Percentiles rank a stretch among this genome's conserved stretches.
Evolutionary conservation across 108 stramenopile species (phyloP).

Genomic region (Asterionellopsis glacialis): DNA sequence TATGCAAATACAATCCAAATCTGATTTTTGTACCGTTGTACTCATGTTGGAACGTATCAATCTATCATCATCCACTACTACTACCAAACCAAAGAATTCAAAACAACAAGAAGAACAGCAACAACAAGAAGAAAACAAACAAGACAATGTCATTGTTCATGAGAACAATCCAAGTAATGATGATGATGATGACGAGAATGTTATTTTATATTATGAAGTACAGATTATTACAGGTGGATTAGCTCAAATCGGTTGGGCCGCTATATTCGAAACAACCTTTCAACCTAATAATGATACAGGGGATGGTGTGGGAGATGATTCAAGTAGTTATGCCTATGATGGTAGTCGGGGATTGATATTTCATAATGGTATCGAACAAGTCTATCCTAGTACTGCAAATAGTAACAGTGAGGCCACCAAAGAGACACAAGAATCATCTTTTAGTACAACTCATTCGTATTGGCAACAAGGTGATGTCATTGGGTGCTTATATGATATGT

Average conservation of each 20-base stretch:
- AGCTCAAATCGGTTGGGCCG: conserved; percentile 80
- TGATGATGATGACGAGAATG: not conserved
- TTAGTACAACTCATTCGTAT: conserved; percentile 17
- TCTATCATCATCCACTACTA: not conserved
- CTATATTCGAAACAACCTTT: conserved; percentile 32
- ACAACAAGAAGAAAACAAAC: too few species aligned
- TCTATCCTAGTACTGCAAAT: too few species aligned
- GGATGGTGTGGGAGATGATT: conserved; percentile 83
- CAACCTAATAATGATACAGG: conserved; percentile 70
- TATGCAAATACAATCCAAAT: conserved; percentile 67
- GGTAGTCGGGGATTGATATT: conserved; percentile 66
- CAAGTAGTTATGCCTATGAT: conserved; percentile 63
- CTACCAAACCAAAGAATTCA: too few species aligned
- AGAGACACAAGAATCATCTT: too few species aligned
- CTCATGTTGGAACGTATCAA: conserved; percentile 33
- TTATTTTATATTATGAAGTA: conserved; percentile 64
- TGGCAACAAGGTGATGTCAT: conserved; percentile 72
- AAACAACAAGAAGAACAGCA: too few species aligned
- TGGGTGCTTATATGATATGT: conserved; percentile 45
- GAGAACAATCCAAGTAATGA: too few species aligned
- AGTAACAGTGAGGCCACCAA: too few species aligned
- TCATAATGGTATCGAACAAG: conserved; percentile 33
- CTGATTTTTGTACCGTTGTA: conserved; percentile 77
- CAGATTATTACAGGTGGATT: conserved; percentile 65
- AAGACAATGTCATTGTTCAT: too few species aligned